Evolutionary conservation across 2,329 filamentous ascomycete species (phyloP).

Genomic region (Aspergillus phoenicis): DNA sequence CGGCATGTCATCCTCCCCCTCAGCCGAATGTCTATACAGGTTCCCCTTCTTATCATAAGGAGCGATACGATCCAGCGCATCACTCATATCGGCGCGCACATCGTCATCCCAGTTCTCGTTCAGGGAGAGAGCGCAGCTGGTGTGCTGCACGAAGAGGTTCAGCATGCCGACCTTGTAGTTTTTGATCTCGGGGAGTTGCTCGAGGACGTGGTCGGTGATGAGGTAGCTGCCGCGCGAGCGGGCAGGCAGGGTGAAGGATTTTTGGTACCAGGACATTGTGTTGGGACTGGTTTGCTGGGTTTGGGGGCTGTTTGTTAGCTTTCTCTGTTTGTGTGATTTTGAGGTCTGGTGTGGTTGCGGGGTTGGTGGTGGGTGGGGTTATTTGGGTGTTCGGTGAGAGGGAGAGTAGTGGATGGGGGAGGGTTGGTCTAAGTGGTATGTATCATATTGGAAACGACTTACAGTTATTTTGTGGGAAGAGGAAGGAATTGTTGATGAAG

Average conservation of each 20-base stretch:
- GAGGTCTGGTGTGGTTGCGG: not conserved
- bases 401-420: not conserved
- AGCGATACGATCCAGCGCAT: constrained; percentile 87
- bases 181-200: constrained; percentile 75
- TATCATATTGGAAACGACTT: not conserved
- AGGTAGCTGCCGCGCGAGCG: constrained; percentile 84
- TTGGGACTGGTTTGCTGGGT: not conserved
- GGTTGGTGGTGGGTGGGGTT: constrained; percentile 22
- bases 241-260: constrained; percentile 76
- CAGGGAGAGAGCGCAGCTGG: constrained; percentile 82
- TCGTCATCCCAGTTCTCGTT: constrained; percentile 91
- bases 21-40: constrained; percentile 83
- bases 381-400: constrained; percentile 18
- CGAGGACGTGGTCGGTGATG: constrained; percentile 74
- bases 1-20: constrained; percentile 93
- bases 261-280: constrained; percentile 75
- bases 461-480: not conserved
- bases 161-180: constrained; percentile 83
- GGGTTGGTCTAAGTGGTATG: not conserved
- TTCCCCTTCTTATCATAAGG: constrained; percentile 76
- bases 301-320: not conserved
- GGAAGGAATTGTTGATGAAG: not conserved
- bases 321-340: constrained; percentile 5
- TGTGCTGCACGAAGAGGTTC: constrained; percentile 94
- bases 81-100: constrained; percentile 91